These are phyloP conservation scores for Herpetomonas tarakana DNA, from an alignment of 208 protist genomes.

Conservation along the genomic window DNA sequence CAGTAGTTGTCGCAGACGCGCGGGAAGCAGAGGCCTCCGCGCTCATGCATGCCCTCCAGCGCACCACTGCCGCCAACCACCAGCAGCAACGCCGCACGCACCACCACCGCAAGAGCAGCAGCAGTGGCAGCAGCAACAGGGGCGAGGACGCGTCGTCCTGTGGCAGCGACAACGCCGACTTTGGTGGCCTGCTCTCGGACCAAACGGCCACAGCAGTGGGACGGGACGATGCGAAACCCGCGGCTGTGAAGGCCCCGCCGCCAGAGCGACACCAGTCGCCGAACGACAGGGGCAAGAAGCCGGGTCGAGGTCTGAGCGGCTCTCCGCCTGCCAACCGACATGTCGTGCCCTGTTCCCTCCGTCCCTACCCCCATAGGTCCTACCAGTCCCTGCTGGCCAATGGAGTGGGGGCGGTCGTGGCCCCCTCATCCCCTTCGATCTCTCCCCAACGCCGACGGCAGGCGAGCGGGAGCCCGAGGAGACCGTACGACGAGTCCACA, in stretches of 20 bases:
- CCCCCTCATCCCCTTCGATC: too few relatives aligned
- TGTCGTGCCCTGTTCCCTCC: constrained; percentile 26
- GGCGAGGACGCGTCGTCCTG: background rate
- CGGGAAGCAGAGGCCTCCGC: constrained; percentile 14
- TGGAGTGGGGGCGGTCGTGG: too few relatives aligned
- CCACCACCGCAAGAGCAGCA: background rate
- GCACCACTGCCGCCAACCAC: constrained; percentile 6
- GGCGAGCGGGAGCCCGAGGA: too few relatives aligned
- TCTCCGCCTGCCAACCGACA: constrained; percentile 26
- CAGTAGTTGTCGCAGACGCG: background rate
- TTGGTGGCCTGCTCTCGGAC: too few relatives aligned
- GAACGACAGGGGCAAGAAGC: too few relatives aligned
- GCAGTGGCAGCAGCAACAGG: background rate
- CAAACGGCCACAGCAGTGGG: too few relatives aligned
- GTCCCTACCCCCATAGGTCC: constrained; percentile 5
- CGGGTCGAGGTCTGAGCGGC: too few relatives aligned
- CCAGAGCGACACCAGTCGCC: too few relatives aligned
- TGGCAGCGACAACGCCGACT: background rate
- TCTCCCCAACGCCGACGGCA: too few relatives aligned
- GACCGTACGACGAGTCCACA: background rate
- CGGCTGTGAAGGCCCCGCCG: too few relatives aligned
- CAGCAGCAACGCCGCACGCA: background rate
- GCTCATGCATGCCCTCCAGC: constrained; percentile 20
- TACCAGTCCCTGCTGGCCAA: constrained; percentile 18
- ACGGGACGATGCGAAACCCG: too few relatives aligned